A percentile compares a stretch with the other conserved stretches of the same genome.
Conservation (phyloP, 352 stramenopile species). For the Globisporangium iwayamae region DNA sequence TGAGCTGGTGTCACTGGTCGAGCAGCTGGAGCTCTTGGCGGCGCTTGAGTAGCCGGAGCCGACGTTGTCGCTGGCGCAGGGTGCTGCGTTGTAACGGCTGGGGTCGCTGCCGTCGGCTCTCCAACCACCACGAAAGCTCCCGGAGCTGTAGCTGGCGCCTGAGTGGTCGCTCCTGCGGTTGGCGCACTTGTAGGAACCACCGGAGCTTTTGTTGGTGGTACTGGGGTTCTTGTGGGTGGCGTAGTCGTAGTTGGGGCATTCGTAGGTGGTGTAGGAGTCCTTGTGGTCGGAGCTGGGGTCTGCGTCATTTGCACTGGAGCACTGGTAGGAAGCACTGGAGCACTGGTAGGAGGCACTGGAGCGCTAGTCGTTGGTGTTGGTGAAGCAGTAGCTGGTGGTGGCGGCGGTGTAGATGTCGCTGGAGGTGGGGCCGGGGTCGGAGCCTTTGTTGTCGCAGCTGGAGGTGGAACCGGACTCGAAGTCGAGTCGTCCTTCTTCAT, state of each 20-base stretch:
- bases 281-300: too few relatives aligned
- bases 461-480: neutral
- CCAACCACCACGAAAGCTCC: neutral
- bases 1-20: neutral
- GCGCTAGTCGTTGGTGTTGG: neutral
- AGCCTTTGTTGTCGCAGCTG: neutral
- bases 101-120: neutral
- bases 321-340: neutral
- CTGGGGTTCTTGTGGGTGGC: neutral
- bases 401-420: neutral
- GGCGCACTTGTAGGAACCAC: neutral
- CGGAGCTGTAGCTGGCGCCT: neutral
- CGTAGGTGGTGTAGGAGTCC: neutral
- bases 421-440: neutral
- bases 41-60: neutral
- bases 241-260: neutral
- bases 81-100: neutral
- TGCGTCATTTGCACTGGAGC: neutral
- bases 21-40: neutral
- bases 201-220: neutral
- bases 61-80: neutral
- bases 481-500: conserved; percentile 6
- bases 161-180: neutral
- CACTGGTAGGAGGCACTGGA: neutral
- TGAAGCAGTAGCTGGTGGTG: neutral